Evolutionary conservation across 805 yeast genomes (phyloP).

Genomic region (Yarrowia sp.): DNA sequence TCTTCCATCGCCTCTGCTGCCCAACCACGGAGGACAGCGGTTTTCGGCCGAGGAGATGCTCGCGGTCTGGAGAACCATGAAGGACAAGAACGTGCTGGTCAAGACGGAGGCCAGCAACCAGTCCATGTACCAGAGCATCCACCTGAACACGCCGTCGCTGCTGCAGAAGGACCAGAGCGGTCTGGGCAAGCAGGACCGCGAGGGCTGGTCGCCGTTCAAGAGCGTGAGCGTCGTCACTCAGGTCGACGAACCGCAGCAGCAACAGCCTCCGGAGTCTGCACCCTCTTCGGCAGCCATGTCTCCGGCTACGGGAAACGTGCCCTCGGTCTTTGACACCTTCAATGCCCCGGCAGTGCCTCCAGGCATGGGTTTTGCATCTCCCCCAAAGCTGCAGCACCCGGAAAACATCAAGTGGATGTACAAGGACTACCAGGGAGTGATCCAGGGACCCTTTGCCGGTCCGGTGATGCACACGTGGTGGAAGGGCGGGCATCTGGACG

Average conservation of each 20-base stretch:
- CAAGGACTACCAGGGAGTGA: slow-evolving; percentile 63
- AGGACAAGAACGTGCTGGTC: slow-evolving; percentile 37
- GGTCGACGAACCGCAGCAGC: background rate
- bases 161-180: slow-evolving; percentile 21
- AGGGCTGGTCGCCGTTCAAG: slow-evolving; percentile 19
- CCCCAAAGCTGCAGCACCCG: slow-evolving; percentile 39
- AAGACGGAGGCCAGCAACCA: slow-evolving; percentile 12
- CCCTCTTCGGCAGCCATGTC: background rate
- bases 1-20: background rate
- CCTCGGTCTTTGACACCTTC: slow-evolving; percentile 9
- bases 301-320: background rate
- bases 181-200: background rate
- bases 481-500: slow-evolving; percentile 54
- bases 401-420: slow-evolving; percentile 63
- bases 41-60: slow-evolving; percentile 56
- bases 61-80: slow-evolving; percentile 49
- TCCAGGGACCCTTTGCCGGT: slow-evolving; percentile 82
- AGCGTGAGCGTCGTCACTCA: slow-evolving; percentile 3
- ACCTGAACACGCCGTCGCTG: slow-evolving; percentile 22
- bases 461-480: slow-evolving; percentile 77
- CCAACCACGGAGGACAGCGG: slow-evolving; percentile 44
- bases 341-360: slow-evolving; percentile 22
- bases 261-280: background rate
- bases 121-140: slow-evolving; percentile 26
- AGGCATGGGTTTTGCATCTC: background rate